Base-by-base conservation (phyloP, 148 eudicot species). In the Cornus controversa region DNA sequence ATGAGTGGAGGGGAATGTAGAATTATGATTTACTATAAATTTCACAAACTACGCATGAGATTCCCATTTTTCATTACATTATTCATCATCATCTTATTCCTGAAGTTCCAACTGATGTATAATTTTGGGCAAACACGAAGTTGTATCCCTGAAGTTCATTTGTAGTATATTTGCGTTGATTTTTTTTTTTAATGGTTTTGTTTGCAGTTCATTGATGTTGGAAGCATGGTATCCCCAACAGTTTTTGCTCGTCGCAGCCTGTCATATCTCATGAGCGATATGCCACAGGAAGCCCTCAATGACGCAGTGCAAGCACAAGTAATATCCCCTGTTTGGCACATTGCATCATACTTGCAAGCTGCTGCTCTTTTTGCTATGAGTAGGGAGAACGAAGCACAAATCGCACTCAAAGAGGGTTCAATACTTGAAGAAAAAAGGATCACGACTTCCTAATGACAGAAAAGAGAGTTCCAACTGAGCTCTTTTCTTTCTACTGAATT, bases 231-330 rank as follows among this genome's bases (percentile, higher is more conserved):
- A 60, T 93, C 97, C 70, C 97, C 99, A 69, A 95, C 99, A 58
- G 90, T 88, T 23, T 91, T 76, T 85, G 99, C 93, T 75, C 96
- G 99, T n/a, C 94, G 99, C 31, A 93, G 99, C 82, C 84, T 95
- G 72, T 89, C 92, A 66, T 80, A 91, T 81, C 96, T 95, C 73
- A 88, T 91, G 89, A 91, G 58, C 25, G 94, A 95, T 82, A 87
- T 86, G 94, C 94, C 93, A 10, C 88, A 89, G 75, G 94, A 91
- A 84, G 96, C 97, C 67, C 91, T 93, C 2, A 82, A 85, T 6
- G 97, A 95, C 81, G 98, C 96, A 63, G 79, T 79, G 65, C 94
- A 93, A 82, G 94, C 94, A 20, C 99, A 91, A 83, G 90, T 85
- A 18, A 86, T 91, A 84, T 90, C 97, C 45, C 96, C 97, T 2